phyloP scores from a whole-genome alignment of 768 basidiomycete species.

The Suillus cothurnatus region DNA sequence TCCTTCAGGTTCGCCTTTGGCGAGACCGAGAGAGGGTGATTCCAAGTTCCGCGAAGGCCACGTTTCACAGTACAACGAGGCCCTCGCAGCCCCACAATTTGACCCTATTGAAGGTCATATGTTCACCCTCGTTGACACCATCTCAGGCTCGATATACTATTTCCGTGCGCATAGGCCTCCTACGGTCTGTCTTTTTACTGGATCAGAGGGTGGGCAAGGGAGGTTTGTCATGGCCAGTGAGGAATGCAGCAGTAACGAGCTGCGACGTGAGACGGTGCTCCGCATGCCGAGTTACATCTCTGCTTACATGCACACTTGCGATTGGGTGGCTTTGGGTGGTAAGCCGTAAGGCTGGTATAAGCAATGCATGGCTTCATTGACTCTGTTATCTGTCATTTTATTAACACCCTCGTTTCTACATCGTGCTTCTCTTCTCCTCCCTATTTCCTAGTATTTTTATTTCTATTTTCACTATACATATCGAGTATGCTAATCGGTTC shows the following conservation, averaged over 20 bases:
- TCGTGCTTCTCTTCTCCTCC: not conserved
- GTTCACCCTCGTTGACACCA: conserved; percentile 27
- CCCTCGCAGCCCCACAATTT: not conserved
- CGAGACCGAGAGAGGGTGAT: not conserved
- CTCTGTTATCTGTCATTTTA: not conserved
- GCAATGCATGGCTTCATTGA: not conserved
- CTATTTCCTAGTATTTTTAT: not conserved
- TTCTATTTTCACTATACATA: not conserved
- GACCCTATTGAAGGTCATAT: conserved; percentile 7
- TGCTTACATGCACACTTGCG: conserved; percentile 21
- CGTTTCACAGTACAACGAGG: conserved; percentile 7
- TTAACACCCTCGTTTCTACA: not conserved
- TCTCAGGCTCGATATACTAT: conserved; percentile 25
- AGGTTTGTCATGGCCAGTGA: conserved; percentile 26
- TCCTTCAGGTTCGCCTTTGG: conserved; percentile 19
- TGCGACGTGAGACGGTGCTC: conserved; percentile 28
- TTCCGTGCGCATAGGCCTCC: conserved; percentile 25
- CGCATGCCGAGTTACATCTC: conserved; percentile 25
- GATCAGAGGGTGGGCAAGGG: conserved; percentile 23
- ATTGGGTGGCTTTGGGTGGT: conserved; percentile 24
- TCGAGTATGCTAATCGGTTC: not conserved
- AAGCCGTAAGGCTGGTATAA: too few species aligned
- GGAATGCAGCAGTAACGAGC: conserved; percentile 19
- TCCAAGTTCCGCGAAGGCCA: conserved; percentile 24
- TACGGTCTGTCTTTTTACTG: conserved; percentile 26